Evolutionary conservation across 1,284 basidiomycete species (phyloP).

Genomic region (Cystobasidium pallidum): DNA sequence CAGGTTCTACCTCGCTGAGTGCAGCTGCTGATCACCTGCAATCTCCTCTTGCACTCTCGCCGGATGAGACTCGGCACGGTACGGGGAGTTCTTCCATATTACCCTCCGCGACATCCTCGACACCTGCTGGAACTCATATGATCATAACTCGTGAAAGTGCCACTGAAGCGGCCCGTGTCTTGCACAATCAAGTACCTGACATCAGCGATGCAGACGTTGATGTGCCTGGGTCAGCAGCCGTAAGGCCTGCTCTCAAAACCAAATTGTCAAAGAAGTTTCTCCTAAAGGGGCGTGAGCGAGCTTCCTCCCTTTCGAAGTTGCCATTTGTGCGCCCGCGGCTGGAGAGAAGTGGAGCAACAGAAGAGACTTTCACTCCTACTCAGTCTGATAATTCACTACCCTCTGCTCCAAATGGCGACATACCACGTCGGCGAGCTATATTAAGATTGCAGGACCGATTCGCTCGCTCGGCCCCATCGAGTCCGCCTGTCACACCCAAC

Average conservation of each 20-base stretch:
- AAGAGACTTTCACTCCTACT: neutral
- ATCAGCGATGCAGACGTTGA: neutral
- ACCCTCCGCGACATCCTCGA: neutral
- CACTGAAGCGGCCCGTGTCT: neutral
- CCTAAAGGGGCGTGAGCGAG: constrained; percentile 12
- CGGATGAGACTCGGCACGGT: neutral
- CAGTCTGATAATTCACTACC: neutral
- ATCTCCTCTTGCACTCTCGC: neutral
- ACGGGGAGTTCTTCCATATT: neutral
- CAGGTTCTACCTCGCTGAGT: neutral
- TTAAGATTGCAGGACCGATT: constrained; percentile 32
- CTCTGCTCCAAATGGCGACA: neutral
- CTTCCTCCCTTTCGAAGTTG: constrained; percentile 17
- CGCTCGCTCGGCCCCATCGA: constrained; percentile 25
- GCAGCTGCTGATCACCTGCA: neutral
- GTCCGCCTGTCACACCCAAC: constrained; percentile 11
- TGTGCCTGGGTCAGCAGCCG: neutral
- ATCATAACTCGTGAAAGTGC: neutral
- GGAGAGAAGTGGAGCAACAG: constrained; percentile 8
- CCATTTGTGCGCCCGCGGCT: constrained; percentile 17
- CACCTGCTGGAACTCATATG: constrained; percentile 2
- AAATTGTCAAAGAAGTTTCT: constrained; percentile 28
- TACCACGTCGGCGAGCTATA: constrained; percentile 1
- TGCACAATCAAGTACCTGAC: neutral
- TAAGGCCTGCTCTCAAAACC: constrained; percentile 2